Evolutionary conservation across 768 basidiomycete genomes (phyloP), one percentile per base, ranked within the genome.

Genomic region (Pleurotus tuoliensis): DNA sequence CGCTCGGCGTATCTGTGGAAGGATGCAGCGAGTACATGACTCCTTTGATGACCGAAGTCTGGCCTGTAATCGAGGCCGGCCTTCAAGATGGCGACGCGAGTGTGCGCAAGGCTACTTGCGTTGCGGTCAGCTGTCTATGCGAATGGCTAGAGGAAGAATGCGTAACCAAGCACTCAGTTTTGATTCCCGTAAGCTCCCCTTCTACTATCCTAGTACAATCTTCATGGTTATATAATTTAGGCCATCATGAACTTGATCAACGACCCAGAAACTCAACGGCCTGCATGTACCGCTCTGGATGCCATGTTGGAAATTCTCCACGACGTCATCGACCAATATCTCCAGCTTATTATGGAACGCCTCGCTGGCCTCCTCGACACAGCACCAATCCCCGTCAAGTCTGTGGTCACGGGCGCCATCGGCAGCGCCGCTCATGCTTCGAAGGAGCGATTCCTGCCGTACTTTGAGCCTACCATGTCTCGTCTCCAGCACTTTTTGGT

Each of bases 21-120:
- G 97, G 97, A 15, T 98, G 96, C 77, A 92, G 90, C 73, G 95
- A 98, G 76, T 98, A 77, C 74, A 98, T 99, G 84, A 92, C 93
- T 34, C 93, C 95, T 7, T 81, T 94, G 63, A 93, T 99, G 82
- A 72, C 69, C 58, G 81, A 92, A 64, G 87, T 99, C 25, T 99
- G 97, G 97, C 94, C 95, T 1, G 79, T 96, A 56, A 86, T 99
- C 63, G 91, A 97, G 67, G 78, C 83, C 48, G 95, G 95, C 62
- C 83, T 99, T 30, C 81, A 80, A 58, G 97, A 99, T 68, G 68
- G 73, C 39, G 94, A 98, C 65, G 79, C 88, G 12, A 80, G 82
- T 9, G 97, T 99, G 51, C 82, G 95, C 66, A 97, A 94, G 71
- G 96, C 97, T 2, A 88, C 91, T n/a, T 98, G 96, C 71, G 84